These are phyloP conservation scores for Ascochyta pisi DNA, from an alignment of 2,329 filamentous ascomycete genomes.

Conservation along the genomic window DNA sequence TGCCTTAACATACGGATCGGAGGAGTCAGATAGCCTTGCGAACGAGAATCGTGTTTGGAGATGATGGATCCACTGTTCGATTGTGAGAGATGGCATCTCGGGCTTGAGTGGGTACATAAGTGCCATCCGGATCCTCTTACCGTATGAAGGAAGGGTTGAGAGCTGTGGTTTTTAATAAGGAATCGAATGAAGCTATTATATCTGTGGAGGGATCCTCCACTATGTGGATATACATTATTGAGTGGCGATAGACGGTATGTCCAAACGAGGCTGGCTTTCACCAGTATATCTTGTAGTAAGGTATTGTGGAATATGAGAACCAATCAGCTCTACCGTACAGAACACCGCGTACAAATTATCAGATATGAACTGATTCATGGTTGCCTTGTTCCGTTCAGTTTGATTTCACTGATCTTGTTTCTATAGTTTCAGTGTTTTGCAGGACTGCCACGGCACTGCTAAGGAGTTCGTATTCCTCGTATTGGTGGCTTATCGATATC, in stretches of 20 bases:
- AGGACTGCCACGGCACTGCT: too few relatives aligned
- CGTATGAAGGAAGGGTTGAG: neutral
- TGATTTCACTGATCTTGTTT: neutral
- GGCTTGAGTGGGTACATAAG: neutral
- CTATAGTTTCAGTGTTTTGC: too few relatives aligned
- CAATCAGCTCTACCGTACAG: too few relatives aligned
- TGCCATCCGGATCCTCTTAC: neutral
- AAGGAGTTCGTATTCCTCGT: slow-evolving; percentile 1
- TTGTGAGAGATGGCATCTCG: neutral
- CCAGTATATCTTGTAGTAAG: too few relatives aligned
- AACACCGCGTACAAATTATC: too few relatives aligned
- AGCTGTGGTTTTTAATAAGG: neutral
- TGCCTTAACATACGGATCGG: slow-evolving; percentile 3
- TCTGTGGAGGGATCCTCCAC: neutral
- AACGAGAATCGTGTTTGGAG: neutral
- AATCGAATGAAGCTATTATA: neutral
- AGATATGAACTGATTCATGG: too few relatives aligned
- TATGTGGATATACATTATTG: neutral
- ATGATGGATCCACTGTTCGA: neutral
- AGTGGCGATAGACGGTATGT: too few relatives aligned
- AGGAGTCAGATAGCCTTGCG: neutral
- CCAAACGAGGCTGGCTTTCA: too few relatives aligned
- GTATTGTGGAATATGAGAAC: too few relatives aligned
- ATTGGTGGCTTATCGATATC: slow-evolving; percentile 2
- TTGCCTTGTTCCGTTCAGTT: too few relatives aligned